Conservation (phyloP, 1,284 basidiomycete genomes). For the Gomphus bonarii region DNA sequence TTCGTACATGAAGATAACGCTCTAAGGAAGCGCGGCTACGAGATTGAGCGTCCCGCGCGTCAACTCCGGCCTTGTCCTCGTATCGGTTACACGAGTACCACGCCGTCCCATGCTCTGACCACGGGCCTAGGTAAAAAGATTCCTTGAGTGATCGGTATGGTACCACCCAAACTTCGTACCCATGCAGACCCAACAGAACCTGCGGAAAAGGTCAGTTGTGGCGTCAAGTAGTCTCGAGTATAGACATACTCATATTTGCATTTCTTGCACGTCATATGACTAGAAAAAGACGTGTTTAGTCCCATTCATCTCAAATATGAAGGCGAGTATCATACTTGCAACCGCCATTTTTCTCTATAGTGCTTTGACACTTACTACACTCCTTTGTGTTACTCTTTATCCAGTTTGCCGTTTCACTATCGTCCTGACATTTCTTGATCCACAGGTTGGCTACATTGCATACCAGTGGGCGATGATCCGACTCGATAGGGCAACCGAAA, state of each 20-base stretch:
- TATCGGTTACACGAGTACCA: conserved; percentile 99
- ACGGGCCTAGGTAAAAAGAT: conserved; percentile 51
- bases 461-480: conserved; percentile 86
- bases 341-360: conserved; percentile 99
- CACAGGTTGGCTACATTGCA: conserved; percentile 87
- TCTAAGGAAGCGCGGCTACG: conserved; percentile 83
- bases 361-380: conserved; percentile 89
- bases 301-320: background rate
- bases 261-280: conserved; percentile 99
- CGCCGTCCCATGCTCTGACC: conserved; percentile 94
- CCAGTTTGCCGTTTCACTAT: conserved; percentile 98
- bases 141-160: background rate
- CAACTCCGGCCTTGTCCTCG: conserved; percentile 85
- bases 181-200: conserved; percentile 75
- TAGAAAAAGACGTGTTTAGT: conserved; percentile 22
- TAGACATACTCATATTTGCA: conserved; percentile 70
- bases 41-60: conserved; percentile 86
- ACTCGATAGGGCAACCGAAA: conserved; percentile 81
- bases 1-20: conserved; percentile 86
- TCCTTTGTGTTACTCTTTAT: conserved; percentile 99
- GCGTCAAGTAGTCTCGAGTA: background rate
- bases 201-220: background rate
- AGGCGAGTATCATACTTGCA: conserved; percentile 72
- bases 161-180: conserved; percentile 27
- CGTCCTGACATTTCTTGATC: conserved; percentile 96